Conservation (phyloP, 2,329 filamentous ascomycete species). For the Aspergillus brunneoviolaceus region DNA sequence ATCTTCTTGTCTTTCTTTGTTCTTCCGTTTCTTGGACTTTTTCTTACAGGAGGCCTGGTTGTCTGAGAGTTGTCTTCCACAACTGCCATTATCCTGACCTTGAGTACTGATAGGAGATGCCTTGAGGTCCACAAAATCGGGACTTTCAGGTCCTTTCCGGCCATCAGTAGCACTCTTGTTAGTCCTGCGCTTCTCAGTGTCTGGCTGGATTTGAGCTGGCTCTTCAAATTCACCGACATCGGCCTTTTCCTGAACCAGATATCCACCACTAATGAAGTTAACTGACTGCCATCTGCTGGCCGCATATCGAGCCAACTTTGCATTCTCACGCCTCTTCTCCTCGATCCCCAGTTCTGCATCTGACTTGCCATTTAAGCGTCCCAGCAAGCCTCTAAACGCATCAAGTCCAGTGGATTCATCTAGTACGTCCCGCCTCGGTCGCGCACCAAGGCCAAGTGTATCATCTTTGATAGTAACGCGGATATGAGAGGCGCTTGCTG, state of each 20-base stretch:
- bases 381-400: conserved; percentile 80
- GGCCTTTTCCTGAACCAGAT: conserved; percentile 61
- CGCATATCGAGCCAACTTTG: conserved; percentile 71
- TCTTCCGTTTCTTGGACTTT: conserved; percentile 38
- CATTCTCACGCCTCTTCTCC: conserved; percentile 64
- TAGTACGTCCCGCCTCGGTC: conserved; percentile 64
- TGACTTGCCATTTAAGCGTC: conserved; percentile 83
- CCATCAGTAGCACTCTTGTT: not conserved
- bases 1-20: conserved; percentile 33
- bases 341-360: conserved; percentile 71
- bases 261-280: conserved; percentile 83
- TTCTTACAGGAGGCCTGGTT: conserved; percentile 19
- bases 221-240: conserved; percentile 31
- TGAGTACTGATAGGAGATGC: not conserved
- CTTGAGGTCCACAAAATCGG: not conserved
- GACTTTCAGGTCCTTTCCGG: not conserved
- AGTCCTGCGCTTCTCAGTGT: not conserved
- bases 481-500: conserved; percentile 81
- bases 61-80: not conserved
- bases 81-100: not conserved
- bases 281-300: conserved; percentile 75
- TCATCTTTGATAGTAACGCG: conserved; percentile 85
- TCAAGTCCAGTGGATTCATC: conserved; percentile 79
- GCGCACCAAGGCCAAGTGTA: conserved; percentile 83
- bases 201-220: conserved; percentile 23